These are phyloP conservation scores for Acanthamoeba healyi DNA, from an alignment of 208 protist genomes.

Conservation along the genomic window DNA sequence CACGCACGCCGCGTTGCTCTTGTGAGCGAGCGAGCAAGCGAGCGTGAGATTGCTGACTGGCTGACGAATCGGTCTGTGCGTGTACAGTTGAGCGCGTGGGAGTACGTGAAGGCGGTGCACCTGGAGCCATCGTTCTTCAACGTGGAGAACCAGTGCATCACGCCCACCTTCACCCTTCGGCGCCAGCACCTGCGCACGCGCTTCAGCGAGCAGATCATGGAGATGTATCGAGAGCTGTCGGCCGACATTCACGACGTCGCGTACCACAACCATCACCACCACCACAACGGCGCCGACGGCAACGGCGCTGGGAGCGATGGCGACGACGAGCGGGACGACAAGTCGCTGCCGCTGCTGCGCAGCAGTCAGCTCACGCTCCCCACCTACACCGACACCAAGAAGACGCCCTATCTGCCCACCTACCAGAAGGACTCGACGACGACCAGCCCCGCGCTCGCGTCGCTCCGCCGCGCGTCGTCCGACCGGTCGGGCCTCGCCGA, in stretches of 20 bases:
- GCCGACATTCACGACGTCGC: neutral
- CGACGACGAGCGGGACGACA: neutral
- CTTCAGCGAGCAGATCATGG: conserved; percentile 50
- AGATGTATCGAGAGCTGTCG: conserved; percentile 57
- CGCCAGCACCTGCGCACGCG: conserved; percentile 34
- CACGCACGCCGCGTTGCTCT: too few species aligned
- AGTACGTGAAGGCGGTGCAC: conserved; percentile 84
- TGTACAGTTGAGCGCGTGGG: conserved; percentile 79
- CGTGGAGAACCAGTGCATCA: conserved; percentile 90
- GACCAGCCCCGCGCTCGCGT: neutral
- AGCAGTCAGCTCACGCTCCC: conserved; percentile 48
- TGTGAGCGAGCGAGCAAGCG: too few species aligned
- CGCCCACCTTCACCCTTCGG: conserved; percentile 91
- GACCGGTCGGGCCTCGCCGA: too few species aligned
- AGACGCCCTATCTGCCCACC: conserved; percentile 34
- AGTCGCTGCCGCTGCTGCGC: neutral
- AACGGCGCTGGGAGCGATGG: neutral
- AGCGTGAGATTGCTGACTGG: neutral
- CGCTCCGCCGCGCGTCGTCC: neutral
- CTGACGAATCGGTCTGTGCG: neutral
- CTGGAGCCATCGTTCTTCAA: conserved; percentile 83
- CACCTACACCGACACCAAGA: conserved; percentile 38
- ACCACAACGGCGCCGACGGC: neutral
- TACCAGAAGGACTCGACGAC: neutral
- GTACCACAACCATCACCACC: neutral